Base-by-base conservation (phyloP, 2,329 filamentous ascomycete genomes). In the Xylaria polymorpha region DNA sequence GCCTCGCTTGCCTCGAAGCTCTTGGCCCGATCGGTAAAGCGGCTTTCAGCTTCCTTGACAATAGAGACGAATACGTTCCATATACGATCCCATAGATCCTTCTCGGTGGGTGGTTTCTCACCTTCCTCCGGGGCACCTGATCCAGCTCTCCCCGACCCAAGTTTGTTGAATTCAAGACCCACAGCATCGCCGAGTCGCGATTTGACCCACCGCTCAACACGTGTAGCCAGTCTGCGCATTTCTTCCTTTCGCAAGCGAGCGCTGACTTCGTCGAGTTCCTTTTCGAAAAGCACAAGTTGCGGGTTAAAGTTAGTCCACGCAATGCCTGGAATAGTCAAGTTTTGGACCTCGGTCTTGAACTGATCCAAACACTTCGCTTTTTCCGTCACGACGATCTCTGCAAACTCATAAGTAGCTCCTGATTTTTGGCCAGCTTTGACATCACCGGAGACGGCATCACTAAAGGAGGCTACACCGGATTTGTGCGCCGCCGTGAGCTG, bases 401-500 rank as follows among this genome's bases (percentile, higher is more conserved):
- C 94, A 80, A 99, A 99, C 78, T 99, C 96, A 77, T 99, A 98
- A 61, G 88, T 87, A 8, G 90, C 92, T 25, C 94, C 94, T 64
- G 94, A 94, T 84, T 97, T 98, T 80, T 98, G 95, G 2, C 95
- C 95, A 32, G 88, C 86, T 81, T 98, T 99, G 73, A 99, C 94
- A 58, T 93, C 92, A 61, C 85, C 83, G n/a, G 90, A 90, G 56
- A 99, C 96, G 2, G 94, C 92, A 41, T 98, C 93, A 76, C 90
- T 94, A 79, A 99, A 99, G 1, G 91, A 88, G 15, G 87, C 83
- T 22, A 98, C 92, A 1, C 95, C 94, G 0, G 90, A 87, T 84
- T 98, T 98, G 83, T 98, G 95, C 8, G 93, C 92, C 3, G 94
- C 94, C 22, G 88, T 88, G 48, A 99, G 85, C 78, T 99, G 96